Conservation (phyloP, 495 filamentous ascomycete species). For the Lindgomyces ingoldianus region DNA sequence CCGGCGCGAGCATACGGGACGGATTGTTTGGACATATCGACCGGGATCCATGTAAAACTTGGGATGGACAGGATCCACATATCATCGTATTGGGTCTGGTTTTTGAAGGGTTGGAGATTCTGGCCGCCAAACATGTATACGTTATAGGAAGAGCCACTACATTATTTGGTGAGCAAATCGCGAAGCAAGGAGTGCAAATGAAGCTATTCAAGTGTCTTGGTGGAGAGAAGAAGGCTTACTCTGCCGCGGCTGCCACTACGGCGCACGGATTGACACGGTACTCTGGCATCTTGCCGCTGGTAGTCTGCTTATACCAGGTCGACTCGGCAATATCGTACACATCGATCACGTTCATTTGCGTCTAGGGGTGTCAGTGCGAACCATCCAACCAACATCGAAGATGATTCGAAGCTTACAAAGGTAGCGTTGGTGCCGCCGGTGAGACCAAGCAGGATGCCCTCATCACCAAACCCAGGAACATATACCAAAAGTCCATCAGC, state of each 20-base stretch:
- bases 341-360: slow-evolving; percentile 71
- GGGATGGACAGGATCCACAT: slow-evolving; percentile 80
- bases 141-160: slow-evolving; percentile 68
- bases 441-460: slow-evolving; percentile 69
- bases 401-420: slow-evolving; percentile 48
- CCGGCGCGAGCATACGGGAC: slow-evolving; percentile 66
- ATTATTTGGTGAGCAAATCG: not conserved
- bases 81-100: slow-evolving; percentile 68
- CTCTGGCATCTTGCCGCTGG: slow-evolving; percentile 60
- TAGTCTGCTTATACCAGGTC: slow-evolving; percentile 76
- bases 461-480: slow-evolving; percentile 69
- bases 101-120: slow-evolving; percentile 60
- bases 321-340: slow-evolving; percentile 75
- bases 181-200: no score
- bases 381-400: not conserved
- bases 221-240: slow-evolving; percentile 29
- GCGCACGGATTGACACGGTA: slow-evolving; percentile 75
- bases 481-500: slow-evolving; percentile 71
- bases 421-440: slow-evolving; percentile 65
- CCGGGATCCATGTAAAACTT: slow-evolving; percentile 70
- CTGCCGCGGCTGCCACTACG: slow-evolving; percentile 65
- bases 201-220: not conserved
- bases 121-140: slow-evolving; percentile 78
- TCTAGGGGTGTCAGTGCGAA: slow-evolving; percentile 39
- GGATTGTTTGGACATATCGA: slow-evolving; percentile 53